Base-by-base conservation (phyloP, 2,329 filamentous ascomycete species). In the Laburnicola sp. region DNA sequence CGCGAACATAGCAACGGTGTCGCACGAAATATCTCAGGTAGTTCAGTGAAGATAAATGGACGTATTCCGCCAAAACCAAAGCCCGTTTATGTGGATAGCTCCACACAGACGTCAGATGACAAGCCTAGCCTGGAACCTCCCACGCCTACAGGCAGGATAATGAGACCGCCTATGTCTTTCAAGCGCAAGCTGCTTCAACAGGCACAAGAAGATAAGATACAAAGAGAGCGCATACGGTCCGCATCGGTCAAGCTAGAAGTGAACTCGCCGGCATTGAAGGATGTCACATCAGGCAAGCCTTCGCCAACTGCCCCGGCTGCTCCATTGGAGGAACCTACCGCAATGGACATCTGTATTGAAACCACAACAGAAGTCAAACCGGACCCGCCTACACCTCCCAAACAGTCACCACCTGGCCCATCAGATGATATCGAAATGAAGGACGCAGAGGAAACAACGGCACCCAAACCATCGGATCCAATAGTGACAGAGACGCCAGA, bases 341-440 rank as follows among this genome's bases (percentile, higher is more conserved):
- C 59, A 4, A 68, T 68, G 66, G 64, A 68, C 25, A 63, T 66
- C 1, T 57, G 64, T 1, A 54, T 53, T 10, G 65, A 65, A 2
- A 46, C 61, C 7, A 46, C 54, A 26, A 44, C 59, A 6, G 59
- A 58, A 23, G 48, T 57, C 10, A 54, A 49, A 37, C 48, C 60
- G 21, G 60, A 60, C 39, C 62, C 65, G 32, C 53, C 59, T 25
- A 63, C 61, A 8, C 63, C 64, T 22, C 62, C 56, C n/a, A 62
- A 68, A 40, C 57, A 66, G 25, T 34, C 53, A 9, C 56, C 58
- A 1, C 62, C 63, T 34, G 36, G 50, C 34, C 31, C 40, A 25
- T 30, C 32, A 11, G 47, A 65, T 9, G 77, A 79, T 60, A 64
- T 77, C 11, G 77, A 78, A 45, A 80, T 80, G 78, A 75, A 74